Conservation (phyloP, 2,329 filamentous ascomycete species). For the Cladosporium austrohemisphaericum region DNA sequence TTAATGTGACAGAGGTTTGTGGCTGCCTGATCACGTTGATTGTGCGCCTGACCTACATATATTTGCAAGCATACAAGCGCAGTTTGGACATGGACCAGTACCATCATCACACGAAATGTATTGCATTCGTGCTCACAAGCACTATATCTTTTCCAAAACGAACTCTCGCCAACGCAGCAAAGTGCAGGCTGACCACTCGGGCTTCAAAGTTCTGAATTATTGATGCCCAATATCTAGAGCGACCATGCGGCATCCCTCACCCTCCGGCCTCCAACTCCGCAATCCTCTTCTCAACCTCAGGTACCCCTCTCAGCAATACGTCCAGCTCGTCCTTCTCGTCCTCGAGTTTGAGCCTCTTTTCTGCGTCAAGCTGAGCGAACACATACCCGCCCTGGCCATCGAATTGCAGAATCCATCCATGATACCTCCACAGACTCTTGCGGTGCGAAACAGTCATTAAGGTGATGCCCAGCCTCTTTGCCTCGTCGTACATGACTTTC, state of each 20-base stretch:
- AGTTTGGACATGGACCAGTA: no score
- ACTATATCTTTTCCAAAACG: no score
- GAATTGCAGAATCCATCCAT: conserved; percentile 90
- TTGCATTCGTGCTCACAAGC: no score
- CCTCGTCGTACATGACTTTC: conserved; percentile 93
- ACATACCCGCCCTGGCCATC: conserved; percentile 90
- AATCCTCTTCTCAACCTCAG: conserved; percentile 81
- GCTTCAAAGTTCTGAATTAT: no score
- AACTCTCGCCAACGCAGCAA: no score
- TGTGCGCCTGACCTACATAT: no score
- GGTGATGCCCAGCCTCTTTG: conserved; percentile 85
- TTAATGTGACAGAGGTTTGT: no score
- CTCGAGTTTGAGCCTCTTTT: conserved; percentile 77
- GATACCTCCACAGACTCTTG: conserved; percentile 92
- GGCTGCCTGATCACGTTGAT: no score
- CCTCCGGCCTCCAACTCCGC: conserved; percentile 58
- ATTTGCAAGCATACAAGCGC: no score
- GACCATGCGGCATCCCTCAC: conserved; percentile 6
- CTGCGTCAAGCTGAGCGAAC: conserved; percentile 86
- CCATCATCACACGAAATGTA: no score
- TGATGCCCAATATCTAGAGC: background rate
- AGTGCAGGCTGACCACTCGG: background rate
- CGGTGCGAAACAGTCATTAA: conserved; percentile 95
- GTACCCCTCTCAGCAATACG: conserved; percentile 75
- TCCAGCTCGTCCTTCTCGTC: conserved; percentile 97